Conservation (phyloP, 805 yeast species). For the Saturnispora hagleri region DNA sequence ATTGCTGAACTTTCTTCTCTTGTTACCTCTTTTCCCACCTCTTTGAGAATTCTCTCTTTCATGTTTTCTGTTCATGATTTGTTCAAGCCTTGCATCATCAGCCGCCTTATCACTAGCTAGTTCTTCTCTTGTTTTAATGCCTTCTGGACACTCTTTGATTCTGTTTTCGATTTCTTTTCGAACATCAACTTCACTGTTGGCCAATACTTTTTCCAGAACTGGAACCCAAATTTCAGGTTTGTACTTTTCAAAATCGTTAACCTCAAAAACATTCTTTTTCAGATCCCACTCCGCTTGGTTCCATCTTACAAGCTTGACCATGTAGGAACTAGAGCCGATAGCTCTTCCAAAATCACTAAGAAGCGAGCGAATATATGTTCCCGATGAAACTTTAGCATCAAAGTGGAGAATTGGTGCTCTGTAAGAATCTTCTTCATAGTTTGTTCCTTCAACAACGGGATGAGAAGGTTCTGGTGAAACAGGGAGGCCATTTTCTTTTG, state of each 20-base stretch:
- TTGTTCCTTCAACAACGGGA: slow-evolving; percentile 29
- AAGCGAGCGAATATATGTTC: slow-evolving; percentile 87
- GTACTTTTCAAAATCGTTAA: slow-evolving; percentile 54
- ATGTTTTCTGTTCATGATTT: slow-evolving; percentile 2
- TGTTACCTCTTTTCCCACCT: background rate
- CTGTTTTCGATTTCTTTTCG: slow-evolving; percentile 30
- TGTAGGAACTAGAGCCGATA: slow-evolving; percentile 71
- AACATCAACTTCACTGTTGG: slow-evolving; percentile 32
- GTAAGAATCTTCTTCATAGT: slow-evolving; percentile 30
- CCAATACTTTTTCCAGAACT: slow-evolving; percentile 46
- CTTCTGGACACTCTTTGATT: slow-evolving; percentile 14
- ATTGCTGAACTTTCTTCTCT: background rate
- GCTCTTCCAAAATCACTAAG: slow-evolving; percentile 85
- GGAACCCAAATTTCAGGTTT: slow-evolving; percentile 63
- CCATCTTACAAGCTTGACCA: slow-evolving; percentile 70
- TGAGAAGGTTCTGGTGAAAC: slow-evolving; percentile 30
- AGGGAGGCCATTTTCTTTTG: slow-evolving; percentile 24
- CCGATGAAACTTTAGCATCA: slow-evolving; percentile 77
- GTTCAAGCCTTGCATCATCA: slow-evolving; percentile 3
- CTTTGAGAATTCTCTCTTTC: background rate
- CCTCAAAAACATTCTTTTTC: slow-evolving; percentile 54
- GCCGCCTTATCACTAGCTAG: slow-evolving; percentile 4
- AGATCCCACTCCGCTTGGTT: slow-evolving; percentile 83
- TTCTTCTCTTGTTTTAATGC: slow-evolving; percentile 3
- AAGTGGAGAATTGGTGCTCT: slow-evolving; percentile 67